Evolutionary conservation across 148 eudicot genomes (phyloP), one percentile per base, ranked within the genome.

Genomic region (Simmondsia chinensis): DNA sequence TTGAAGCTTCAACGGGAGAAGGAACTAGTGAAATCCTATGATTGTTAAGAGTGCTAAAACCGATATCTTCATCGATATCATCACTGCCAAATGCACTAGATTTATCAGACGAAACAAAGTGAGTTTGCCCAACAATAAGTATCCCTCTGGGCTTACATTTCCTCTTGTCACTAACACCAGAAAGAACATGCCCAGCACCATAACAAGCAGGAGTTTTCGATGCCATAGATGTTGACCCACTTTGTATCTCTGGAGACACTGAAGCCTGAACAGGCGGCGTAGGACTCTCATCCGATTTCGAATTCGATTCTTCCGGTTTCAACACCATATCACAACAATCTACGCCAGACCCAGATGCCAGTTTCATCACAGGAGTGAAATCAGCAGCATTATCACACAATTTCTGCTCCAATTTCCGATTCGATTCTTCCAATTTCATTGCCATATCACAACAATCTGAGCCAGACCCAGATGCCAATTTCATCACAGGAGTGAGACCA

Each of bases 101-200:
- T 33, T 65, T 70, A 25, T 33, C 45, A 36, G 34, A 60, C 10
- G 60, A 65, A 54, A 60, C 60, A 24, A 59, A 52, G 49, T 56
- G 65, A 37, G 50, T 28, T 18, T 58, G 43, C 35, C 69, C 82
- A 25, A 82, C 73, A 13, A 77, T 71, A 3, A 87, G 75, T 36
- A 83, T 46, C 9, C 96, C 96, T 56, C 70, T 73, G 44, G 84
- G 68, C 66, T 71, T 73, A 44, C 93, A 87, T 64, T 87, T 87
- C 42, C 95, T 68, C 56, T 48, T 69, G 33, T 82, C 93, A 35
- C 64, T 61, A 20, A 82, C 80, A 18, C 93, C 96, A 30, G 85
- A 79, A 14, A 87, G 32, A 53, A 69, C 48, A 63, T 82, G 82
- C 4, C 96, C 93, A 20, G 87, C 84, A 48, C 71, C 87, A 57